Evolutionary conservation across 1,139 yeast species (phyloP).

Genomic region (Protomyces pachydermus): DNA sequence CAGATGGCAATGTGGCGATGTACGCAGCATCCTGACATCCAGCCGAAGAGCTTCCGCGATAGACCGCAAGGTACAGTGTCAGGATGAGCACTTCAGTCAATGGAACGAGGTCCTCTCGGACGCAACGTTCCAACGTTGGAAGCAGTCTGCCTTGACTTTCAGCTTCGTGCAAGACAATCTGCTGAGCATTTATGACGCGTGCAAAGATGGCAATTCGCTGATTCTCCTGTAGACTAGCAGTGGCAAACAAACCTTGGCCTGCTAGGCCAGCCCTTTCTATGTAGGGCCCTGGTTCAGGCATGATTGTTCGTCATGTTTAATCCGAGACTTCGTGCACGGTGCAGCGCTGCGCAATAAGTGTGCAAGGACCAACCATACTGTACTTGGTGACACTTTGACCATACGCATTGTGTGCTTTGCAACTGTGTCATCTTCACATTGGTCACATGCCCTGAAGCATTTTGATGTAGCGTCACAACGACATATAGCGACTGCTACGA

Average conservation of each 20-base stretch:
- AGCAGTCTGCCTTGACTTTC: background rate
- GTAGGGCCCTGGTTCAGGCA: background rate
- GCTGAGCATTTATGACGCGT: background rate
- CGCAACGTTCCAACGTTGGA: background rate
- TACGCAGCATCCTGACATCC: background rate
- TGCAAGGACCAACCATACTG: no score
- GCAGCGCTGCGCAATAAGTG: no score
- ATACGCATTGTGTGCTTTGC: no score
- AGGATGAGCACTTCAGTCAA: background rate
- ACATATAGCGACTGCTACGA: no score
- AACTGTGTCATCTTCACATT: no score
- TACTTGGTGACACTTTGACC: no score
- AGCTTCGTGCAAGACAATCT: background rate
- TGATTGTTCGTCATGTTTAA: no score
- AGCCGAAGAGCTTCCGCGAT: background rate
- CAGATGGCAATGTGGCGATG: conserved; percentile 2
- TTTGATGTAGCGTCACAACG: no score
- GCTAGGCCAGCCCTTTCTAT: background rate
- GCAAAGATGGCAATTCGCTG: background rate
- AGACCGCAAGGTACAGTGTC: background rate
- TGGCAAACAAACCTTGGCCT: background rate
- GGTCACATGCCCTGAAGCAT: no score
- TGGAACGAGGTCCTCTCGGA: background rate
- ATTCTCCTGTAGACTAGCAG: background rate
- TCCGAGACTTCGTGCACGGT: no score